Conservation (phyloP, 2,329 filamentous ascomycete species). For the Sphaerulina vaccinii region DNA sequence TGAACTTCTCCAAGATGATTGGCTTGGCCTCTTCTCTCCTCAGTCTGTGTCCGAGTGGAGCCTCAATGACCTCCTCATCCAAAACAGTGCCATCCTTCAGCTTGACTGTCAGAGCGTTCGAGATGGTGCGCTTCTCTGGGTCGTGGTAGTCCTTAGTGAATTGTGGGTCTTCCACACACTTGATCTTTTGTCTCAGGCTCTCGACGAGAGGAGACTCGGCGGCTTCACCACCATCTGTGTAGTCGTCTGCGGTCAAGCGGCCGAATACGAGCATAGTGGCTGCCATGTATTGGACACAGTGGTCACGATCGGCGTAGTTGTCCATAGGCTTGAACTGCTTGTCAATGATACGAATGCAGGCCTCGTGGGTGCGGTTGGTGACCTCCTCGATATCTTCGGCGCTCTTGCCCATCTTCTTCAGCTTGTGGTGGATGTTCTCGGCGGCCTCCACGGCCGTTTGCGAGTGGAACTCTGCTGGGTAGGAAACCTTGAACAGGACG, state of each 20-base stretch:
- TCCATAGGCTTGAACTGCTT: conserved; percentile 99
- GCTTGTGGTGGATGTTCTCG: conserved; percentile 79
- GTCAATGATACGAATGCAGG: conserved; percentile 98
- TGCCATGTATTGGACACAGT: conserved; percentile 99
- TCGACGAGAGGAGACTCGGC: conserved; percentile 88
- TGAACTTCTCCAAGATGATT: conserved; percentile 92
- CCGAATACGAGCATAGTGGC: conserved; percentile 94
- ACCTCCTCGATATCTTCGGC: conserved; percentile 91
- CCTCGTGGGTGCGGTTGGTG: conserved; percentile 95
- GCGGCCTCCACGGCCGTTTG: conserved; percentile 97
- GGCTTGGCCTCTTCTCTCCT: conserved; percentile 92
- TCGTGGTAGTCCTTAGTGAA: conserved; percentile 97
- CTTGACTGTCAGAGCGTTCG: conserved; percentile 92
- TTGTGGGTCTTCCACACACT: conserved; percentile 85
- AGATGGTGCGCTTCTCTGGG: conserved; percentile 88
- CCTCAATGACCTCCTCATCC: conserved; percentile 88
- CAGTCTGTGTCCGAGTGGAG: conserved; percentile 87
- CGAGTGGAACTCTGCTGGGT: conserved; percentile 97
- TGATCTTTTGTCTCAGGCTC: conserved; percentile 87
- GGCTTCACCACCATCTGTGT: conserved; percentile 87
- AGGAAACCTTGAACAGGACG: conserved; percentile 99
- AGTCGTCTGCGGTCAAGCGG: conserved; percentile 89
- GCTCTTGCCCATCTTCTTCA: conserved; percentile 82
- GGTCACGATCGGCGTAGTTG: conserved; percentile 99
- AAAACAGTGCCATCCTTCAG: conserved; percentile 91